Conservation (phyloP, 768 basidiomycete genomes). For the Tulasnella sp. region DNA sequence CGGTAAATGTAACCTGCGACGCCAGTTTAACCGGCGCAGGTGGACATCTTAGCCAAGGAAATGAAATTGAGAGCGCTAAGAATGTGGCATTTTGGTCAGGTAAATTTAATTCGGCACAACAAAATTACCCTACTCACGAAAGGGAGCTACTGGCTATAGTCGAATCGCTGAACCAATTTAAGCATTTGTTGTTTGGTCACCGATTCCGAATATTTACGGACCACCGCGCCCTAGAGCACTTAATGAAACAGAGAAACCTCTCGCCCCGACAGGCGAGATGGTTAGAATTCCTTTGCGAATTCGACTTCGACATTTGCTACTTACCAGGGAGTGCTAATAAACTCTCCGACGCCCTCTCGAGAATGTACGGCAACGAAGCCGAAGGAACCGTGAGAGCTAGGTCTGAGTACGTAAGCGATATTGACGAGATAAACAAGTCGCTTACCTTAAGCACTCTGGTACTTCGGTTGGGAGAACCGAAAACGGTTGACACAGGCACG, state of each 20-base stretch:
- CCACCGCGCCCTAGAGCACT: conserved; percentile 34
- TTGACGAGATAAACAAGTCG: no score
- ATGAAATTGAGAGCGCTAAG: background rate
- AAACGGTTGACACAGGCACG: no score
- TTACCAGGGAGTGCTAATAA: conserved; percentile 36
- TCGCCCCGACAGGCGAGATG: conserved; percentile 34
- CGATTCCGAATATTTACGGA: conserved; percentile 32
- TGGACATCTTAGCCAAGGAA: conserved; percentile 30
- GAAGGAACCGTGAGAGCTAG: no score
- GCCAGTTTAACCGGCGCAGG: conserved; percentile 33
- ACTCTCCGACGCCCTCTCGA: conserved; percentile 38
- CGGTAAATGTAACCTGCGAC: conserved; percentile 28
- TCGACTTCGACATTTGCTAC: conserved; percentile 34
- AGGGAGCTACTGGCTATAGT: conserved; percentile 37
- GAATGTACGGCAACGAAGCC: no score
- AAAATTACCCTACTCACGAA: conserved; percentile 36
- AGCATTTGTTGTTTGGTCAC: conserved; percentile 25
- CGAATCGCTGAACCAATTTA: conserved; percentile 28
- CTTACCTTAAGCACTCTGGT: no score
- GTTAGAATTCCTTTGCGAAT: conserved; percentile 36
- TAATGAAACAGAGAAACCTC: conserved; percentile 31
- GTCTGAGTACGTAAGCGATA: no score
- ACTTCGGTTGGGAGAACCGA: no score
- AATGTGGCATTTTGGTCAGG: conserved; percentile 8
- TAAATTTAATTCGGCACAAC: conserved; percentile 5